Base-by-base conservation (phyloP, 2,329 filamentous ascomycete genomes). In the Xylariaceae sp. region DNA sequence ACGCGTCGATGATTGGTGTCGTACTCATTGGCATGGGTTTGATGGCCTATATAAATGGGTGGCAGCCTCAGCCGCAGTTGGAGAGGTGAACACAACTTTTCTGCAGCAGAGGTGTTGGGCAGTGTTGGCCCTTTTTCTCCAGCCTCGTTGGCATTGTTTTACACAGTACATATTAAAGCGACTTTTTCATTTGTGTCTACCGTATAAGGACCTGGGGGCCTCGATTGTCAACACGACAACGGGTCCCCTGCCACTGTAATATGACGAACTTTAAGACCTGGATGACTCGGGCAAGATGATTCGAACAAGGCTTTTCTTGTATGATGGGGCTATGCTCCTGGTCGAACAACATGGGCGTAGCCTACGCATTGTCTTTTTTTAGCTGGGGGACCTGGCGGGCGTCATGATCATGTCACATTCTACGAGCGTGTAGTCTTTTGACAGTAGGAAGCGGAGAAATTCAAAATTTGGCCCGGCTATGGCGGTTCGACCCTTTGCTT, bases 41-140 rank as follows among this genome's bases (percentile, higher is more conserved):
- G 60, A 94, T 94, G 90, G 89, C 88, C 35, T 92, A 92, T 72
- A 80, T 94, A 63, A 94, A 94, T 67, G 87, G 88, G 45, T 93
- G 89, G 89, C 88, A 91, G 64, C 67, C 75, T 23, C 73, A 76
- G 51, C 70, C 70, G 20, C 72, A 68, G 44, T 47, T 68, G 15
- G 64, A 65, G 37, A 63, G 58, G 61, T 65, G 37, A 55, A 49
- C 7, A 1, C 37, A 16, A 20, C 30, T n/a, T 33, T 11, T 35
- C 16, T 29, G 27, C 21, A 7, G 13, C 26, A 8, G 11, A 16
- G n/a, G 24, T 37, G 11, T 20, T 27, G 26, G 21, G 20, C 18
- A 30, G 18, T 8, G 30, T 30, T 40, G 8, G 30, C 24, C 32
- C 18, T 10, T n/a, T 35, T 6, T 35, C 9, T 11, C 32, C 6